Evolutionary conservation across 2,329 filamentous ascomycete genomes (phyloP).

Genomic region (Epichloe aotearoae): DNA sequence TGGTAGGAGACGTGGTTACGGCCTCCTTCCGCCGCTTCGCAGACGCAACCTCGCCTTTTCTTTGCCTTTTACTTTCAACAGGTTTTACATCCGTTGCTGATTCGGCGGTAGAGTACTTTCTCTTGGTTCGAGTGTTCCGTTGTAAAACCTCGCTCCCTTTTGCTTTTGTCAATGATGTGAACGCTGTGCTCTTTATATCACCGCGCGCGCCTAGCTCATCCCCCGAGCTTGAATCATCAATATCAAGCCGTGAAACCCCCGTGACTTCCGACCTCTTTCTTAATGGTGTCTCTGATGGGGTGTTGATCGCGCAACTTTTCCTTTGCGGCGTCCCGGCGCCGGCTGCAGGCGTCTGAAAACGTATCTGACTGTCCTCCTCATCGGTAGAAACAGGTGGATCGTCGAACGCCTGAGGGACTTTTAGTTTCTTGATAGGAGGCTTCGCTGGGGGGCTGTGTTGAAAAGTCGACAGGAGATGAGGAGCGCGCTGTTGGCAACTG

Average conservation of each 20-base stretch:
- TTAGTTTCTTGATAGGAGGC: constrained; percentile 3
- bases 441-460: not conserved
- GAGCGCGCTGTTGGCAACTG: constrained; percentile 8
- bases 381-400: constrained; percentile 17
- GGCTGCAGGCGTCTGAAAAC: constrained; percentile 1
- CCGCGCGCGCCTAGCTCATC: constrained; percentile 14
- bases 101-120: constrained; percentile 1
- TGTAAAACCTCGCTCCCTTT: not conserved
- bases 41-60: not conserved
- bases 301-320: not conserved
- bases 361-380: constrained; percentile 10
- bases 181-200: constrained; percentile 22
- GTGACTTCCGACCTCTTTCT: not conserved
- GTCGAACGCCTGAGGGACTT: constrained; percentile 8
- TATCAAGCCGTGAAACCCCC: not conserved
- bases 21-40: not conserved
- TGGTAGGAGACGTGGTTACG: constrained; percentile 2
- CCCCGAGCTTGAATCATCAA: constrained; percentile 13
- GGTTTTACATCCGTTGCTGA: not conserved
- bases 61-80: constrained; percentile 5
- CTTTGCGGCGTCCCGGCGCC: not conserved
- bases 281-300: not conserved
- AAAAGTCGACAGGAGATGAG: constrained; percentile 8
- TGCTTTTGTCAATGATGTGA: constrained; percentile 18
- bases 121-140: constrained; percentile 2